Base-by-base conservation (phyloP, 1,139 yeast genomes). In the Kodamaea arcana region DNA sequence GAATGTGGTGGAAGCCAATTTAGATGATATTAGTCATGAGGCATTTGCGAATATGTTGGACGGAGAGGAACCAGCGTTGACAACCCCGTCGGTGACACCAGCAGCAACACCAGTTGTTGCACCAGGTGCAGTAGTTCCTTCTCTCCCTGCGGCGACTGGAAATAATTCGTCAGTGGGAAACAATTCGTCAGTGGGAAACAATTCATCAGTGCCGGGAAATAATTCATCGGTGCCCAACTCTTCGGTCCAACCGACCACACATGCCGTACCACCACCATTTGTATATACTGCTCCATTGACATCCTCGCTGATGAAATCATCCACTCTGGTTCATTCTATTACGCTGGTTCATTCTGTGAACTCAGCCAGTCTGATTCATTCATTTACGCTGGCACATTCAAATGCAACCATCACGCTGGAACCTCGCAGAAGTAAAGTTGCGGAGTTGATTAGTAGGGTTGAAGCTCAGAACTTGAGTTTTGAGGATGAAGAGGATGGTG, bases 1-100 rank as follows among this genome's bases (percentile, higher is more conserved):
- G 21, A 62, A 58, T 34, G 48, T 61, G 6, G 55, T 48, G 30
- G 62, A 59, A 31, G 35, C 39, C 17, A 41, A 41, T 21, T 32
- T 47, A 24, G 49, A 46, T 24, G 48, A 44, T 18, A 39, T 47
- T 10, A 40, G 40, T 5, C 35, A 44, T 31, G 50, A 44, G 16
- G 39, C 38, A 12, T 46, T 47, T 36, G 32, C 29, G n/a, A 38
- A 37, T 12, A 40, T 47, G 49, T 29, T 41, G 15, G 29, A 33
- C 1, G 29, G 32, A 11, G 27, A 27, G 15, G 28, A 15, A 5
- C 14, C 28, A 13, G 17, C 14, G 6, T 13, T 6, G 28, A 14
- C 15, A 15, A 25, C 28, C 7, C 28, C 28, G 14, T 12, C 11
- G 6, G 8, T 17, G 3, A 17, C 29, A 7, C 42, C 45, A 5